phyloP scores from a whole-genome alignment of 257 asterid species.

The Solanum rostratum region DNA sequence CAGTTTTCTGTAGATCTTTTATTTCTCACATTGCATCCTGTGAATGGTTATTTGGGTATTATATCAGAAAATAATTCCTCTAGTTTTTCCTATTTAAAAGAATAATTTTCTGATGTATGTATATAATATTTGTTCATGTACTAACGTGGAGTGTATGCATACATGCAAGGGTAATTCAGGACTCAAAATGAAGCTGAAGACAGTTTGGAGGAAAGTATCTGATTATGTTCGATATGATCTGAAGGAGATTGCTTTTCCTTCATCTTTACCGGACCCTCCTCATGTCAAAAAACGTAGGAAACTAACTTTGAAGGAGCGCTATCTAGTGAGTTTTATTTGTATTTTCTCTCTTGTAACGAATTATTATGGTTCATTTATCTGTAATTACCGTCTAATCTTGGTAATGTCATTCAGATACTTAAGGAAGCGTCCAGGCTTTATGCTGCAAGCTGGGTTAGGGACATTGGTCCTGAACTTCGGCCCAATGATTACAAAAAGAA shows the following conservation, averaged over 20 bases:
- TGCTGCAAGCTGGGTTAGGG: constrained; percentile 92
- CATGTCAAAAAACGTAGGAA: constrained; percentile 46
- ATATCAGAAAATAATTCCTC: background rate
- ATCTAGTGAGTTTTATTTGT: constrained; percentile 36
- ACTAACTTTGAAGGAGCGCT: constrained; percentile 63
- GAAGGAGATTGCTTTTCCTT: constrained; percentile 85
- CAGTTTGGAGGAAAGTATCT: constrained; percentile 46
- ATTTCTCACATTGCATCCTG: background rate
- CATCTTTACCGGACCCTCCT: constrained; percentile 90
- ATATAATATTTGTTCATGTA: background rate
- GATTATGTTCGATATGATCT: constrained; percentile 75
- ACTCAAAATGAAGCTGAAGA: constrained; percentile 49
- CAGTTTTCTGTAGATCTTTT: background rate
- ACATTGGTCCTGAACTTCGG: constrained; percentile 86
- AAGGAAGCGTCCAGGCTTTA: constrained; percentile 79
- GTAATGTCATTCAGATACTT: constrained; percentile 36
- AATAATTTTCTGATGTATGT: no score
- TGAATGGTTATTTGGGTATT: background rate
- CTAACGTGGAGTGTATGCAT: background rate
- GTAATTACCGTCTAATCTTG: background rate
- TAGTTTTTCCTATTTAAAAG: background rate
- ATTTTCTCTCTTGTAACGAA: background rate
- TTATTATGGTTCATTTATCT: background rate
- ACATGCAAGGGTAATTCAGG: background rate
- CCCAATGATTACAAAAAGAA: constrained; percentile 63